A percentile compares a stretch with the other conserved stretches of the same genome.
These are phyloP conservation scores for Tulasnella sp. DNA, from an alignment of 768 basidiomycete species.

Conservation along the genomic window DNA sequence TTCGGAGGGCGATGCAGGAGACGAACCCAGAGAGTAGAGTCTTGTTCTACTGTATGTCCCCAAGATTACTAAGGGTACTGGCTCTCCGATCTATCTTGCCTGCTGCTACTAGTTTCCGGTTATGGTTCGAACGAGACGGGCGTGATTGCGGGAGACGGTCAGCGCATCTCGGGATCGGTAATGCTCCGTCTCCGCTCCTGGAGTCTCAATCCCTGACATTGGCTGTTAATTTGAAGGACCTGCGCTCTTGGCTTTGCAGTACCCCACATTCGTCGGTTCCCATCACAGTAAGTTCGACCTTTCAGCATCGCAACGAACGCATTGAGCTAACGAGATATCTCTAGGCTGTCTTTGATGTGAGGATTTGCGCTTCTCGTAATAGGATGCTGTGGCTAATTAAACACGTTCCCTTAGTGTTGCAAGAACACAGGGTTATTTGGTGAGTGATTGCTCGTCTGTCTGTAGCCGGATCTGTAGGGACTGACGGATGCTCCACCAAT, in stretches of 20 bases:
- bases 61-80: no score
- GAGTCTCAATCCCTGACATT: not conserved
- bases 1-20: not conserved
- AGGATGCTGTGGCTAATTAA: no score
- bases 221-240: not conserved
- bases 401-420: not conserved
- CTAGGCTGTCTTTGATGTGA: not conserved
- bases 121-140: not conserved
- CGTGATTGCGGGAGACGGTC: not conserved
- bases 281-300: not conserved
- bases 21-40: not conserved
- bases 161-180: not conserved
- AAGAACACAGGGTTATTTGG: not conserved
- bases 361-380: no score
- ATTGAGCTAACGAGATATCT: not conserved
- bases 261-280: not conserved
- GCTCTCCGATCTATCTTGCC: no score
- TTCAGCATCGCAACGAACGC: not conserved
- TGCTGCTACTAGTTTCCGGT: not conserved
- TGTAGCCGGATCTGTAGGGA: not conserved
- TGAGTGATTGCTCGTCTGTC: not conserved
- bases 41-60: not conserved
- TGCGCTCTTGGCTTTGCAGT: not conserved
- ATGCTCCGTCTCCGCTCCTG: not conserved
- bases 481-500: not conserved